Evolutionary conservation across 2,329 filamentous ascomycete genomes (phyloP).

Genomic region (Colletotrichum liaoningense): DNA sequence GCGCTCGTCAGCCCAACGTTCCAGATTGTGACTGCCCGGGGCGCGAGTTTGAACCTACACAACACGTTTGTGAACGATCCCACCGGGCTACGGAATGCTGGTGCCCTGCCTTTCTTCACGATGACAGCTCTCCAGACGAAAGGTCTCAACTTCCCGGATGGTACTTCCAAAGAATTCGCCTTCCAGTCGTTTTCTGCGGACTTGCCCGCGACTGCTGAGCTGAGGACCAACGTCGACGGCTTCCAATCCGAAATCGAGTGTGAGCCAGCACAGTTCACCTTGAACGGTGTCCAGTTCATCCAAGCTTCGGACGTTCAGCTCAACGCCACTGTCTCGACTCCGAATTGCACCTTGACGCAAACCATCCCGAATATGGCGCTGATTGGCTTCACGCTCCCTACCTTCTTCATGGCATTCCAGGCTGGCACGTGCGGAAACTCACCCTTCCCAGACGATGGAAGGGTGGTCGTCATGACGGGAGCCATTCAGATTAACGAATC

Average conservation of each 20-base stretch:
- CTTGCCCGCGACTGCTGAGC: conserved; percentile 37
- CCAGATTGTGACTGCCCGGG: conserved; percentile 40
- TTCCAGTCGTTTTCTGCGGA: conserved; percentile 47
- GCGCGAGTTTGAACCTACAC: conserved; percentile 40
- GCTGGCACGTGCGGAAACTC: conserved; percentile 39
- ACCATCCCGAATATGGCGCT: conserved; percentile 36
- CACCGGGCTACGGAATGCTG: conserved; percentile 39
- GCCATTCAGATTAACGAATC: conserved; percentile 35
- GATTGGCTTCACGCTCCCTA: conserved; percentile 28
- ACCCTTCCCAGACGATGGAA: conserved; percentile 34
- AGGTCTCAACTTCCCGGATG: conserved; percentile 44
- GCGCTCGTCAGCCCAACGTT: conserved; percentile 49
- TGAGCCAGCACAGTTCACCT: conserved; percentile 40
- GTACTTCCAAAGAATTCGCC: conserved; percentile 46
- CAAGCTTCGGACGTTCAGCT: conserved; percentile 38
- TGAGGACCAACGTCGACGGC: conserved; percentile 48
- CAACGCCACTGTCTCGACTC: conserved; percentile 44
- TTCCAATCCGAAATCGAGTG: conserved; percentile 48
- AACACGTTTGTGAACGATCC: conserved; percentile 44
- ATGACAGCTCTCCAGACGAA: conserved; percentile 47
- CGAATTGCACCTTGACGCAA: conserved; percentile 36
- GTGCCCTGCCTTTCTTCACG: conserved; percentile 45
- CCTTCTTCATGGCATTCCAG: conserved; percentile 39
- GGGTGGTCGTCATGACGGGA: conserved; percentile 41
- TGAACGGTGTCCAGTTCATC: conserved; percentile 40